Evolutionary conservation across 192 early-diverging fungal species (phyloP).

Genomic region (Podila minutissima): DNA sequence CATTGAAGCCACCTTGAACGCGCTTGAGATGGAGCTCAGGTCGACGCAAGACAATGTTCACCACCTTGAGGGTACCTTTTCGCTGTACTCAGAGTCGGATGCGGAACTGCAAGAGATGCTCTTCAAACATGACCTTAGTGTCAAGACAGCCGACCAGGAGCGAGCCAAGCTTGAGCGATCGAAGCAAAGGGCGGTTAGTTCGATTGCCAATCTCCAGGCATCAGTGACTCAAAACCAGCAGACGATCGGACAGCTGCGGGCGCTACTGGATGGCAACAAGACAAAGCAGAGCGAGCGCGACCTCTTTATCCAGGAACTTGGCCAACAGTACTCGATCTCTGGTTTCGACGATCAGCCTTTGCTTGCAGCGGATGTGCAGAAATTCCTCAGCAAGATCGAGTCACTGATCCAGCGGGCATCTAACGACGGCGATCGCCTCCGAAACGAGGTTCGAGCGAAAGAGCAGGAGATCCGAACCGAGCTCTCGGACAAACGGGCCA

Average conservation of each 20-base stretch:
- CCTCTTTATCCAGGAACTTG: constrained; percentile 52
- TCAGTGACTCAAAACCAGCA: constrained; percentile 49
- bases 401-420: constrained; percentile 43
- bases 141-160: constrained; percentile 44
- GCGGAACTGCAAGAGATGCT: constrained; percentile 69
- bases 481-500: constrained; percentile 27
- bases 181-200: constrained; percentile 18
- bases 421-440: constrained; percentile 21
- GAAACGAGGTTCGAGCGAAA: constrained; percentile 9
- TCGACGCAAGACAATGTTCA: constrained; percentile 16
- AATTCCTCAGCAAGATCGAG: constrained; percentile 59
- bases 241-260: constrained; percentile 63
- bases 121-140: constrained; percentile 50
- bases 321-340: constrained; percentile 38
- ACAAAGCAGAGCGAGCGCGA: constrained; percentile 57
- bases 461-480: constrained; percentile 30
- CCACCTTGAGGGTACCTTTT: constrained; percentile 37
- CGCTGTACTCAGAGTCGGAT: constrained; percentile 62
- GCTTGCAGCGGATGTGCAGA: constrained; percentile 44
- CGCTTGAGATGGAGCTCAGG: constrained; percentile 52
- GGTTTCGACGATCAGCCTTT: constrained; percentile 54
- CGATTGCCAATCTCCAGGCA: constrained; percentile 46
- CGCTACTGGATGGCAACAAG: constrained; percentile 47
- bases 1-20: constrained; percentile 55
- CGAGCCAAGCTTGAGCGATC: constrained; percentile 22